Evolutionary conservation across 306 rosid genomes (phyloP).

Genomic region (Gillenia trifoliata): DNA sequence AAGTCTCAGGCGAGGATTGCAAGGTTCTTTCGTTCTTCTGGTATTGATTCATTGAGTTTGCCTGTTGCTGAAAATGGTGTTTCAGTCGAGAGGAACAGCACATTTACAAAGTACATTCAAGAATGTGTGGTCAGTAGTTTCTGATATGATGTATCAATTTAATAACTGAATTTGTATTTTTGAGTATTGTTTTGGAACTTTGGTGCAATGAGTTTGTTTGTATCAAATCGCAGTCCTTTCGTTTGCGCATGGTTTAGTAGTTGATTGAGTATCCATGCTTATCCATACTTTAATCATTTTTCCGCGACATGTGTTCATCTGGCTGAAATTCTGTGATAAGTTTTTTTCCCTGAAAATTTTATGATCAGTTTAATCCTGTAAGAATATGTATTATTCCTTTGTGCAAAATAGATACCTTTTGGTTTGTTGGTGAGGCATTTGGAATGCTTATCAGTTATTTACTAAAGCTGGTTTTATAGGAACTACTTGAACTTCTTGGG

Average conservation of each 20-base stretch:
- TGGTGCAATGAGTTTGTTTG: not conserved
- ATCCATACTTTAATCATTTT: not conserved
- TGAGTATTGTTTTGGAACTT: not conserved
- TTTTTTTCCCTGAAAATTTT: not conserved
- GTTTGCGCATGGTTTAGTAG: not conserved
- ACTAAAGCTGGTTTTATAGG: conserved; percentile 40
- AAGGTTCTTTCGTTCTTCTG: conserved; percentile 59
- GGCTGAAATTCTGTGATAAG: not conserved
- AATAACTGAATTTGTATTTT: not conserved
- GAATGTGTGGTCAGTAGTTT: conserved; percentile 74
- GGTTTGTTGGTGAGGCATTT: too few relatives aligned
- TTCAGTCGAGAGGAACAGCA: conserved; percentile 58
- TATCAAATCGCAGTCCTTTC: not conserved
- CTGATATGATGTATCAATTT: not conserved
- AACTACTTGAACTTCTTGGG: conserved; percentile 78
- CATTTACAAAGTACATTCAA: conserved; percentile 56
- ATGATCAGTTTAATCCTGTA: not conserved
- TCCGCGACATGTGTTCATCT: not conserved
- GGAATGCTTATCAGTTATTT: conserved; percentile 18
- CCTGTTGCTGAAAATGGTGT: conserved; percentile 52
- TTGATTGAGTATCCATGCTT: not conserved
- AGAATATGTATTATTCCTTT: not conserved
- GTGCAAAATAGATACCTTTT: not conserved
- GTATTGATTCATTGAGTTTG: conserved; percentile 52
- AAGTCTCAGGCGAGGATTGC: conserved; percentile 70